Percentiles rank a stretch among this genome's conserved stretches.
phyloP scores from a whole-genome alignment of 495 filamentous ascomycete species.

The Saxispiralis lemnorum region DNA sequence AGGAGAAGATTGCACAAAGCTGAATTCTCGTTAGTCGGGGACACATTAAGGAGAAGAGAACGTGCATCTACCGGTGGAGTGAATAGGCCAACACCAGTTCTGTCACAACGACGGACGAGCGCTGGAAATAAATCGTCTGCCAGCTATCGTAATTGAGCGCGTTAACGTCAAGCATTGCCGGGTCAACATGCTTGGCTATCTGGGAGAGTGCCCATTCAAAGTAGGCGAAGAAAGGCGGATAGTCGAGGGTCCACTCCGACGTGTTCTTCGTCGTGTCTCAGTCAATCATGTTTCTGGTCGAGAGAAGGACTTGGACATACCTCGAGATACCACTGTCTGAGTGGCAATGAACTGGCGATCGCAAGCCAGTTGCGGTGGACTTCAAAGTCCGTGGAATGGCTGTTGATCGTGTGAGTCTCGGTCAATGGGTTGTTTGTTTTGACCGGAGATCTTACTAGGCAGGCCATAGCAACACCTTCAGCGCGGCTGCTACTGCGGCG shows the following conservation, averaged over 20 bases:
- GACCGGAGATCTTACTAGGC: slow-evolving; percentile 55
- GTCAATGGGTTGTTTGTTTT: neutral
- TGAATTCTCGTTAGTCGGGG: neutral
- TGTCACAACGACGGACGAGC: slow-evolving; percentile 67
- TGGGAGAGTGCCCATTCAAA: slow-evolving; percentile 92
- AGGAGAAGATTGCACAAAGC: slow-evolving; percentile 42
- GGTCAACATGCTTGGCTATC: slow-evolving; percentile 55
- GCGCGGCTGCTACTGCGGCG: slow-evolving; percentile 68
- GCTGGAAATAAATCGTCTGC: slow-evolving; percentile 85
- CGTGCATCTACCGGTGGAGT: slow-evolving; percentile 44
- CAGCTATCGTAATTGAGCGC: slow-evolving; percentile 74
- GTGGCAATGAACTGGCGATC: slow-evolving; percentile 72
- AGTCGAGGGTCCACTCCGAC: slow-evolving; percentile 97
- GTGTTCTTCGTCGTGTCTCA: slow-evolving; percentile 40
- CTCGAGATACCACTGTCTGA: slow-evolving; percentile 89
- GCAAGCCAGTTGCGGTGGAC: slow-evolving; percentile 97
- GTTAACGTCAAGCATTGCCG: slow-evolving; percentile 63
- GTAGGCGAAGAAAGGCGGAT: slow-evolving; percentile 91
- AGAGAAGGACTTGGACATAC: slow-evolving; percentile 22
- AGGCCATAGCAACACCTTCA: slow-evolving; percentile 87
- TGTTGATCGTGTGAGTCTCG: slow-evolving; percentile 23
- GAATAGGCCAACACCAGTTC: slow-evolving; percentile 74
- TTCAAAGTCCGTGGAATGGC: slow-evolving; percentile 98
- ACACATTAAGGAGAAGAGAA: neutral
- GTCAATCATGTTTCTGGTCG: neutral